Base-by-base conservation (phyloP, 768 basidiomycete species). In the Boletus reticulatus region DNA sequence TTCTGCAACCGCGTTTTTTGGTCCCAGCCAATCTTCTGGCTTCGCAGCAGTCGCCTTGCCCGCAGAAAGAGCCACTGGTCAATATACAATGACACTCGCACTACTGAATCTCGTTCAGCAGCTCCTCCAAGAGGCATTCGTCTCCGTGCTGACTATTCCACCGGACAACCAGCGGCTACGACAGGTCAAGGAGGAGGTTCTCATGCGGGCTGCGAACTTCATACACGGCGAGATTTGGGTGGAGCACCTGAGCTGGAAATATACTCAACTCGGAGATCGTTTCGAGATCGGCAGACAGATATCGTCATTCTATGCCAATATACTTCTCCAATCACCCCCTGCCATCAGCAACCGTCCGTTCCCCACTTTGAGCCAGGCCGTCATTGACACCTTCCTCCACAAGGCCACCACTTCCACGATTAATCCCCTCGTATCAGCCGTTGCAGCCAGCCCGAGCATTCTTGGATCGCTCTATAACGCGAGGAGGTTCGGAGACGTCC, bases 191-290 rank as follows among this genome's bases (percentile, higher is more conserved):
- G 89, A 91, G 62, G 90, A 92, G 55, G 92, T 94, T 6, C 77
- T 95, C 22, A 73, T 89, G 46, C 84, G 90, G 34, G 92, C 90
- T 0, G 78, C 84, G 13, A 78, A 78, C 6, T 92, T 94, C 58
- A 81, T 95, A 10, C 91, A 94, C 63, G 82, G 83, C 9, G 90
- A 95, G 67, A 84, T 96, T 19, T 98, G 94, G 94, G 81, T 88
- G 1, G 87, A 89, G 62, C 89, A 92, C 68, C 68, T 84, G 38
- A 82, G 84, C 3, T 98, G 94, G 94, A 89, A 90, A 67, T 97
- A 94, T 60, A 76, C 77, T 5, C 87, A 88, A 52, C 76, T 94
- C 13, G 87, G 87, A 6, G 89, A 92, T 65, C 81, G 89, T 38
- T 95, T 92, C 64, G 89, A 92, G 73, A 87, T 98, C 45, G 88